Evolutionary conservation across 1,284 basidiomycete genomes (phyloP).

Genomic region (Trametes versicolor): DNA sequence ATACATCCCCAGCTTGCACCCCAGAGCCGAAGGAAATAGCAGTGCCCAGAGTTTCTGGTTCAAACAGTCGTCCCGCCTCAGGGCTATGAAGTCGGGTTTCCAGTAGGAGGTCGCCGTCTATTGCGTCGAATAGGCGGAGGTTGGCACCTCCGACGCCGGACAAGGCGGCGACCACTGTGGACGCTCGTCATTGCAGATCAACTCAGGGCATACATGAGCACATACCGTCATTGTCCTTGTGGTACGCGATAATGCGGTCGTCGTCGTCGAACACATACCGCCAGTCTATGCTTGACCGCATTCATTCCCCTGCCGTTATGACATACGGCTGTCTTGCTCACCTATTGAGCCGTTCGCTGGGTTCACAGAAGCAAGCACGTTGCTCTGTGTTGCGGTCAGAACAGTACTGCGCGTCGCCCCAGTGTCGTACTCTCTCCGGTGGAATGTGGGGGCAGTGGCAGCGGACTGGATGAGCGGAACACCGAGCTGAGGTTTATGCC

Average conservation of each 20-base stretch:
- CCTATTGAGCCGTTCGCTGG: constrained; percentile 78
- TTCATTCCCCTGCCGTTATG: constrained; percentile 17
- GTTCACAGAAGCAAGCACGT: constrained; percentile 83
- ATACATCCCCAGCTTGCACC: constrained; percentile 53
- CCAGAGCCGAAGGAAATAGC: constrained; percentile 50
- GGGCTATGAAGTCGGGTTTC: constrained; percentile 70
- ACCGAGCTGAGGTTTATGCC: constrained; percentile 83
- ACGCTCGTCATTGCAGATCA: constrained; percentile 8
- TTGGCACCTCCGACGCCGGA: constrained; percentile 81
- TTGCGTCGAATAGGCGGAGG: constrained; percentile 74
- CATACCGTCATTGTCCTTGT: constrained; percentile 69
- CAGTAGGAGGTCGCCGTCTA: constrained; percentile 74
- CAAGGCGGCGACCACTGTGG: constrained; percentile 73
- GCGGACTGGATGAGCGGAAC: constrained; percentile 63
- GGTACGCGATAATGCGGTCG: constrained; percentile 79
- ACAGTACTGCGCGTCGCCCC: constrained; percentile 60
- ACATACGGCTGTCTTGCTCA: constrained; percentile 49
- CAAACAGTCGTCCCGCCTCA: constrained; percentile 53
- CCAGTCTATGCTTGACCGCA: constrained; percentile 69
- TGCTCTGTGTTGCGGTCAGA: constrained; percentile 77
- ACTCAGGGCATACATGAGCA: background rate
- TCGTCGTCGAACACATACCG: constrained; percentile 75
- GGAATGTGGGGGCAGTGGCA: constrained; percentile 66
- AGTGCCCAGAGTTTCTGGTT: constrained; percentile 60
- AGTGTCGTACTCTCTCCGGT: constrained; percentile 46